Conservation (phyloP, 352 stramenopile species). For the Elongisporangium anandrum region DNA sequence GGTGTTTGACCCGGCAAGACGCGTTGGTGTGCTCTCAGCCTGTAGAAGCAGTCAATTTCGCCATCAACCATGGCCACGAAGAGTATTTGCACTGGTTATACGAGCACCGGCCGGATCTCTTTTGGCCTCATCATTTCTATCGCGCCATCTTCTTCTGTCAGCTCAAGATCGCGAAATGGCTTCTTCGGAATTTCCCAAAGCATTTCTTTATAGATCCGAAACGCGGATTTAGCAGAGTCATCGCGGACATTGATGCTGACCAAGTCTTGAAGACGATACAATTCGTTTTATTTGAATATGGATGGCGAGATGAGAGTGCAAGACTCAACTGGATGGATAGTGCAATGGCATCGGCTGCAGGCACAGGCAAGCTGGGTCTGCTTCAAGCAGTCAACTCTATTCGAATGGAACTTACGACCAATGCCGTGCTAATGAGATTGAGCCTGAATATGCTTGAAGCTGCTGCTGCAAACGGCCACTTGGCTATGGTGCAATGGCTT, state of each 20-base stretch:
- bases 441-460: not conserved
- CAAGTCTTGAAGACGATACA: not conserved
- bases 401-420: no score
- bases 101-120: not conserved
- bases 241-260: no score
- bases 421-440: not conserved
- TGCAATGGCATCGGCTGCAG: no score
- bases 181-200: not conserved
- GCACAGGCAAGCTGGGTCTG: no score
- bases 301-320: no score
- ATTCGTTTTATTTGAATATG: not conserved
- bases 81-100: not conserved
- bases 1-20: not conserved
- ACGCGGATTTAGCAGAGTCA: not conserved
- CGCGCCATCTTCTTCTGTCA: not conserved
- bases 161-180: not conserved
- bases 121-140: not conserved
- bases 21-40: not conserved
- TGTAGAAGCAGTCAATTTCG: not conserved
- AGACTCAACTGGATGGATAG: no score
- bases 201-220: not conserved
- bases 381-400: not conserved
- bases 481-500: not conserved
- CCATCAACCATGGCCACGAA: not conserved
- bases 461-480: not conserved